Percentiles rank a stretch among this genome's conserved stretches.
These are phyloP conservation scores for Nakazawaea siamensis DNA, from an alignment of 805 yeast species.

Conservation along the genomic window DNA sequence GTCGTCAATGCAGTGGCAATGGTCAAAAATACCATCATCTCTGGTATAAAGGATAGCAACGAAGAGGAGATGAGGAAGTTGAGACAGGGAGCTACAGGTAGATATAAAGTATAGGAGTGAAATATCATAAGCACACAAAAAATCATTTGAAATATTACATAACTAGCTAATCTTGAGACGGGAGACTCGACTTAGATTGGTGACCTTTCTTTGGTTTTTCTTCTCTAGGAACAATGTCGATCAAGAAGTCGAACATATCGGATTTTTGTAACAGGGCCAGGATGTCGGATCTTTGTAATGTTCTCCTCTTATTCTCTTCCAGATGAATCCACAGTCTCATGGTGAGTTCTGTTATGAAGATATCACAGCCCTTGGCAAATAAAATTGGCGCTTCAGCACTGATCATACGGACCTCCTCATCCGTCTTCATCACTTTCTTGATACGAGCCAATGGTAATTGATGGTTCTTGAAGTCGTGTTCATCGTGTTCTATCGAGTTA, in stretches of 20 bases:
- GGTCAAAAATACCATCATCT: conserved; percentile 45
- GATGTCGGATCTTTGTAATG: conserved; percentile 88
- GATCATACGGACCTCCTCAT: conserved; percentile 95
- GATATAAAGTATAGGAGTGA: conserved; percentile 34
- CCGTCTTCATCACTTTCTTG: conserved; percentile 96
- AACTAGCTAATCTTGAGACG: too few relatives aligned
- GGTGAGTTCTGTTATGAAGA: conserved; percentile 92
- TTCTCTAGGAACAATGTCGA: conserved; percentile 92
- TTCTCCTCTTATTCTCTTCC: conserved; percentile 90
- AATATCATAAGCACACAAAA: background rate
- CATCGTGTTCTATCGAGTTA: conserved; percentile 79
- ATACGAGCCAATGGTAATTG: conserved; percentile 94
- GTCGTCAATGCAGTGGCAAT: conserved; percentile 53
- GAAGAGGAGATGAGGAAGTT: conserved; percentile 28
- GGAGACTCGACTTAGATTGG: background rate
- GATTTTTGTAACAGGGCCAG: conserved; percentile 91
- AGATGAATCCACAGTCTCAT: conserved; percentile 99
- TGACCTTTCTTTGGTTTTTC: conserved; percentile 39
- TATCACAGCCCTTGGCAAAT: conserved; percentile 97
- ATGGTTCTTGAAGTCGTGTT: conserved; percentile 88
- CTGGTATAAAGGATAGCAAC: conserved; percentile 44
- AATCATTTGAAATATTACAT: too few relatives aligned
- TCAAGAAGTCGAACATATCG: conserved; percentile 95
- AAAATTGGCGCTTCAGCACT: conserved; percentile 97
- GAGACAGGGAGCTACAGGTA: conserved; percentile 27